A percentile compares a stretch with the other conserved stretches of the same genome.
These are phyloP conservation scores for Nepenthes alata DNA, from an alignment of 179 eudicot genomes.

Conservation along the genomic window DNA sequence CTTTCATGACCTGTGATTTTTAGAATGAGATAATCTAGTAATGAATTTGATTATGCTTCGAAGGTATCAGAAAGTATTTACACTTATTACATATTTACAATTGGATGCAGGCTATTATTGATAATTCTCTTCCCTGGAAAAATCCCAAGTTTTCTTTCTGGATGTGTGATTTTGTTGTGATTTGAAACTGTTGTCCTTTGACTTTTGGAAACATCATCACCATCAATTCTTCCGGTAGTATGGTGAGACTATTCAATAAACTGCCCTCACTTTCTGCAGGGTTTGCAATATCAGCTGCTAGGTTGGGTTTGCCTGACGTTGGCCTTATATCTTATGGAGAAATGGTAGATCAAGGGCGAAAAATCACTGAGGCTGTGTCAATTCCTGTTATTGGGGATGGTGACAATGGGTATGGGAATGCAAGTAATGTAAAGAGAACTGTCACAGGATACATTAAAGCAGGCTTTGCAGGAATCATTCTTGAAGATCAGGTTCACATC, in stretches of 20 bases:
- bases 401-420: slow-evolving; percentile 92
- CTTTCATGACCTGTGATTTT: too few species aligned
- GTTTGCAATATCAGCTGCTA: slow-evolving; percentile 85
- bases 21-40: too few species aligned
- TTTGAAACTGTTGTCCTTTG: neutral
- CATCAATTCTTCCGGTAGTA: too few species aligned
- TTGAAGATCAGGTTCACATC: slow-evolving; percentile 80
- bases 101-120: too few species aligned
- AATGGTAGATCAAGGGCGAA: slow-evolving; percentile 86
- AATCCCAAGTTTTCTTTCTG: too few species aligned
- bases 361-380: slow-evolving; percentile 74
- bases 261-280: slow-evolving; percentile 26
- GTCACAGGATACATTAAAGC: slow-evolving; percentile 79
- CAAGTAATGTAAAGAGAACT: slow-evolving; percentile 95
- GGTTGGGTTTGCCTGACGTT: slow-evolving; percentile 82
- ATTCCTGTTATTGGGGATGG: slow-evolving; percentile 94
- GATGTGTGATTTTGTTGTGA: neutral
- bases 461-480: slow-evolving; percentile 95
- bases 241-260: neutral
- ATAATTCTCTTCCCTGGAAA: too few species aligned
- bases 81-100: too few species aligned
- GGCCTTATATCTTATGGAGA: slow-evolving; percentile 91
- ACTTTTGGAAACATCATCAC: neutral
- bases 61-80: too few species aligned
- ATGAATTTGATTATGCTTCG: too few species aligned